Evolutionary conservation across 768 basidiomycete species (phyloP).

Genomic region (Xerocomus brunneocitrinus): DNA sequence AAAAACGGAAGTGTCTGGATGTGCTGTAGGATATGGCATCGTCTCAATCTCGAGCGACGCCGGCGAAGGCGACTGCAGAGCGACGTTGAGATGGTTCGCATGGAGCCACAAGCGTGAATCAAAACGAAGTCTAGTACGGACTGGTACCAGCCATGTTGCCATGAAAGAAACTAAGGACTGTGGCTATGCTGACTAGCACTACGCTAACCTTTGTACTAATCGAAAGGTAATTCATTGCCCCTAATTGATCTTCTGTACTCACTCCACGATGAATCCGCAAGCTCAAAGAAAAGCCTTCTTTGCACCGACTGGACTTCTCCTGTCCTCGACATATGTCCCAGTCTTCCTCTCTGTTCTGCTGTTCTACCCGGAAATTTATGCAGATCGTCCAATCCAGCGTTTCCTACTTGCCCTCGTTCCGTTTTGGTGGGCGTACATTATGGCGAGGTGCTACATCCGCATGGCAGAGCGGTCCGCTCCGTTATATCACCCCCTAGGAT

Average conservation of each 20-base stretch:
- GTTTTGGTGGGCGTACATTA: conserved; percentile 18
- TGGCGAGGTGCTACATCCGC: conserved; percentile 19
- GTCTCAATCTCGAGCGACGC: conserved; percentile 33
- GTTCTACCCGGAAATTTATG: conserved; percentile 8
- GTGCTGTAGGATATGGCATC: conserved; percentile 31
- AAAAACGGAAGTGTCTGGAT: conserved; percentile 34
- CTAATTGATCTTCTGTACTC: no score
- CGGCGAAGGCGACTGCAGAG: conserved; percentile 31
- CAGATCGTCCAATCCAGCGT: conserved; percentile 7
- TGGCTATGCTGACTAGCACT: background rate
- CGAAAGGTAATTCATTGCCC: no score
- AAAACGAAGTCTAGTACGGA: conserved; percentile 13
- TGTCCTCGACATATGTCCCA: conserved; percentile 10
- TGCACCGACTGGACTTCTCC: conserved; percentile 9
- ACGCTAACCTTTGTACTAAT: no score
- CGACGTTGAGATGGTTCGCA: conserved; percentile 18
- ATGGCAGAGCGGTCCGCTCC: conserved; percentile 18
- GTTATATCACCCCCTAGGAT: conserved; percentile 22
- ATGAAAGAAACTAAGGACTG: conserved; percentile 5
- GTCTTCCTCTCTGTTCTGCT: conserved; percentile 16
- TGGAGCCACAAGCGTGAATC: conserved; percentile 17
- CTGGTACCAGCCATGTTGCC: conserved; percentile 24
- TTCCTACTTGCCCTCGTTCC: conserved; percentile 23
- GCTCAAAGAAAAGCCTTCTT: background rate
- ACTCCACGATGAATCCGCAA: background rate